A percentile compares a stretch with the other conserved stretches of the same genome.
Conservation (phyloP, 305 asterid genomes). For the Salvia sclarea region DNA sequence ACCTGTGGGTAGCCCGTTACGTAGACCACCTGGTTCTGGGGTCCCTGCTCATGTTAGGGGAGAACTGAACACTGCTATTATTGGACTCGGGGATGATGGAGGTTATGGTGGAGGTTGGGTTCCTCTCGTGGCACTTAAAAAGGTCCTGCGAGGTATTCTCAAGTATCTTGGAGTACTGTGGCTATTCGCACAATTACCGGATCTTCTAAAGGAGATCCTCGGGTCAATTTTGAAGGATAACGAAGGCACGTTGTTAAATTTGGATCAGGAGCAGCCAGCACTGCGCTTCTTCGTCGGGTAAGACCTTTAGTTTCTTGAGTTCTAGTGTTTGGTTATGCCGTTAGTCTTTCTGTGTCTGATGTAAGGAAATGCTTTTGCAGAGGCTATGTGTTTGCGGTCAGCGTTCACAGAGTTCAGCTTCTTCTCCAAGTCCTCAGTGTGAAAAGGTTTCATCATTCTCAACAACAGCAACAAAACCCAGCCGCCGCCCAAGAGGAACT, state of each 20-base stretch:
- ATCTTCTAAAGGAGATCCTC: slow-evolving; percentile 90
- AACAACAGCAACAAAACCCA: slow-evolving; percentile 87
- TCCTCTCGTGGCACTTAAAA: slow-evolving; percentile 95
- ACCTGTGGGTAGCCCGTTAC: slow-evolving; percentile 53
- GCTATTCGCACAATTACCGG: slow-evolving; percentile 98
- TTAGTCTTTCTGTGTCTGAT: slow-evolving; percentile 35
- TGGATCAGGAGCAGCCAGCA: slow-evolving; percentile 99
- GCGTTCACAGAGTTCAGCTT: slow-evolving; percentile 98
- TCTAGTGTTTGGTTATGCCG: slow-evolving; percentile 9
- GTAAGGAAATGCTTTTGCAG: slow-evolving; percentile 46
- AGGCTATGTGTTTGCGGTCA: slow-evolving; percentile 97
- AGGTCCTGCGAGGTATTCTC: slow-evolving; percentile 95
- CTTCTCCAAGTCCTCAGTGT: slow-evolving; percentile 98
- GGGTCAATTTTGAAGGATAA: slow-evolving; percentile 96
- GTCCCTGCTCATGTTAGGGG: slow-evolving; percentile 98
- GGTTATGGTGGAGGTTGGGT: slow-evolving; percentile 99
- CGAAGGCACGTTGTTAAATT: slow-evolving; percentile 93
- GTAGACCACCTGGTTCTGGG: slow-evolving; percentile 82
- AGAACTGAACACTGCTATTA: slow-evolving; percentile 95
- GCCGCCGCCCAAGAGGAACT: slow-evolving; percentile 81
- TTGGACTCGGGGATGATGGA: slow-evolving; percentile 99
- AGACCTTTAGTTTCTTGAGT: slow-evolving; percentile 25
- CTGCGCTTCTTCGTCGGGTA: slow-evolving; percentile 99
- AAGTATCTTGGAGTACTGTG: slow-evolving; percentile 98
- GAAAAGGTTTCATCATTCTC: slow-evolving; percentile 87